Percentiles rank a stretch among this genome's conserved stretches.
These are phyloP conservation scores for Leccinum aurantiacum DNA, from an alignment of 768 basidiomycete genomes.

Conservation along the genomic window DNA sequence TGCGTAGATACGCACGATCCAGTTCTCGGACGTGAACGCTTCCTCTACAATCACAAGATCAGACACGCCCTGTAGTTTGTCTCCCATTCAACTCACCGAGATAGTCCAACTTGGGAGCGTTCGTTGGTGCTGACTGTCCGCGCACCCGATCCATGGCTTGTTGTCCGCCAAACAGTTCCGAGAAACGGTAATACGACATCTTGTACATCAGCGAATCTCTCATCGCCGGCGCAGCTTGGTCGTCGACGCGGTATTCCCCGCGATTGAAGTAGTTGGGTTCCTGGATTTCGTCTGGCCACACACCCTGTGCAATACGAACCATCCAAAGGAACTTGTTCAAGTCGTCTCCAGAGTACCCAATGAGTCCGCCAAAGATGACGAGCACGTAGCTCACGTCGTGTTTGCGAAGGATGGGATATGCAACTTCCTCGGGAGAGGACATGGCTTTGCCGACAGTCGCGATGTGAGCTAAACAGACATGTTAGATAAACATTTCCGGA, in stretches of 20 bases:
- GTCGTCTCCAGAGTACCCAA: constrained; percentile 98
- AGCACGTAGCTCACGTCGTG: constrained; percentile 98
- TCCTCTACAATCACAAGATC: constrained; percentile 57
- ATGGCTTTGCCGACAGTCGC: constrained; percentile 99
- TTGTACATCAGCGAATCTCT: constrained; percentile 98
- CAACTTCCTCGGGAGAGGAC: constrained; percentile 90
- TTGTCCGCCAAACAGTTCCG: constrained; percentile 79
- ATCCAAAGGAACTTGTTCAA: constrained; percentile 99
- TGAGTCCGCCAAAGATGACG: constrained; percentile 93
- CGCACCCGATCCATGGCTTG: constrained; percentile 84
- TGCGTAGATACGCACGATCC: constrained; percentile 97
- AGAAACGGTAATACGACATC: constrained; percentile 97
- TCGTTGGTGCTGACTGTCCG: constrained; percentile 75
- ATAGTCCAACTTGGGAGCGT: constrained; percentile 81
- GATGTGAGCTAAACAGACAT: constrained; percentile 70
- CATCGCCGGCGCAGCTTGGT: constrained; percentile 82
- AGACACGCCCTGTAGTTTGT: background rate
- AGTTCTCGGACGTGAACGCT: constrained; percentile 99
- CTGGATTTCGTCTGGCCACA: constrained; percentile 98
- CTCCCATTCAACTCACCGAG: constrained; percentile 56
- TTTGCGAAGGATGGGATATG: constrained; percentile 95
- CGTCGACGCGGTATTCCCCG: constrained; percentile 94
- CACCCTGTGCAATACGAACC: constrained; percentile 91
- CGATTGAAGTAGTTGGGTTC: constrained; percentile 93
- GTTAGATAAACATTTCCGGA: constrained; percentile 8